Evolutionary conservation across 23 red algal species (phyloP).

Genomic region (Chondrus crispus): DNA sequence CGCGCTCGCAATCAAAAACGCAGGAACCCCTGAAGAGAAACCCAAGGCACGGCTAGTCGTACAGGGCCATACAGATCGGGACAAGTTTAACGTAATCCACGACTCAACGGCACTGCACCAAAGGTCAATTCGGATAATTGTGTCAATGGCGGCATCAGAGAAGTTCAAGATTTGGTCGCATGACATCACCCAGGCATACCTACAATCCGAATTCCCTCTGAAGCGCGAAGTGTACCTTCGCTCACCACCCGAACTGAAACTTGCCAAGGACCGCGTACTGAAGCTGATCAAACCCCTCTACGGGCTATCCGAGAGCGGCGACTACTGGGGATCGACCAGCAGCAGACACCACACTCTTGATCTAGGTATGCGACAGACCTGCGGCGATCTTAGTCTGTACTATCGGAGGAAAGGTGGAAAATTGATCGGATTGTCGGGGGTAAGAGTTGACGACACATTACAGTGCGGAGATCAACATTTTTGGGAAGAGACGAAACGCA

Average conservation of each 20-base stretch:
- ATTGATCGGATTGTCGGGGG: background rate
- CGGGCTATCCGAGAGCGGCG: background rate
- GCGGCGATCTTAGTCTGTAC: background rate
- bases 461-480: conserved; percentile 9
- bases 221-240: background rate
- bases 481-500: background rate
- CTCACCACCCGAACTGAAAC: background rate
- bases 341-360: background rate
- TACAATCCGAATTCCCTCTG: background rate
- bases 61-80: conserved; percentile 8
- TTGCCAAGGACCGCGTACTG: background rate
- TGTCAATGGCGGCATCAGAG: background rate
- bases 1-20: background rate
- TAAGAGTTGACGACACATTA: conserved; percentile 34
- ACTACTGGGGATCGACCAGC: background rate
- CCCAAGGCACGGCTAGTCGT: conserved; percentile 7
- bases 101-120: background rate
- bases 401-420: background rate
- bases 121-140: background rate
- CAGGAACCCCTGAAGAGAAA: background rate
- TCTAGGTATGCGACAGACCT: background rate
- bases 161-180: background rate
- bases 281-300: background rate
- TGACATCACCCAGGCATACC: conserved; percentile 26
- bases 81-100: background rate